Conservation (phyloP, 768 basidiomycete species). For the Royoungia palumana region DNA sequence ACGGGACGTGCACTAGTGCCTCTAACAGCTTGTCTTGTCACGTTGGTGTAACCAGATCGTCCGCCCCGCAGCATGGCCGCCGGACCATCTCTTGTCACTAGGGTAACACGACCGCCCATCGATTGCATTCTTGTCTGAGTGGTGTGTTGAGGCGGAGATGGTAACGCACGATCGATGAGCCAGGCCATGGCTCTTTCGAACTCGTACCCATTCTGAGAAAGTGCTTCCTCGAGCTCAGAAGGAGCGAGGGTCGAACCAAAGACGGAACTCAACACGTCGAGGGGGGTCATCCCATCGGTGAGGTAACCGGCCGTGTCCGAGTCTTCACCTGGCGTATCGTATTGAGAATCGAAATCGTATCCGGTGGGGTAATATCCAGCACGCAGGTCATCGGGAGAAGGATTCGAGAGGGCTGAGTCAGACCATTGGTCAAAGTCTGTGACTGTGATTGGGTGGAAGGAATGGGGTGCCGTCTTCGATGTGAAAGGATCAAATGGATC, state of each 20-base stretch:
- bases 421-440: conserved; percentile 64
- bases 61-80: conserved; percentile 38
- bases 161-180: conserved; percentile 74
- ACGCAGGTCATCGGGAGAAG: conserved; percentile 50
- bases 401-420: conserved; percentile 51
- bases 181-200: conserved; percentile 96
- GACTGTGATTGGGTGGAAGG: conserved; percentile 61
- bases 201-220: conserved; percentile 84
- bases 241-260: conserved; percentile 89
- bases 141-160: conserved; percentile 38
- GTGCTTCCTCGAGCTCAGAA: conserved; percentile 90
- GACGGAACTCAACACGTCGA: conserved; percentile 92
- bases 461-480: conserved; percentile 40
- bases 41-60: conserved; percentile 35
- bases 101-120: conserved; percentile 63
- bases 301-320: conserved; percentile 57
- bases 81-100: conserved; percentile 57
- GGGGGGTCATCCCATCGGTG: conserved; percentile 94
- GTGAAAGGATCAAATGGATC: conserved; percentile 83
- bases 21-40: conserved; percentile 20
- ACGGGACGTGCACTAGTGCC: conserved; percentile 33
- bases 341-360: conserved; percentile 33
- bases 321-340: conserved; percentile 37
- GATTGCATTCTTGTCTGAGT: conserved; percentile 48
- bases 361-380: conserved; percentile 28